These are phyloP conservation scores for Colletotrichum navitas DNA, from an alignment of 2,329 filamentous ascomycete species.

Conservation along the genomic window DNA sequence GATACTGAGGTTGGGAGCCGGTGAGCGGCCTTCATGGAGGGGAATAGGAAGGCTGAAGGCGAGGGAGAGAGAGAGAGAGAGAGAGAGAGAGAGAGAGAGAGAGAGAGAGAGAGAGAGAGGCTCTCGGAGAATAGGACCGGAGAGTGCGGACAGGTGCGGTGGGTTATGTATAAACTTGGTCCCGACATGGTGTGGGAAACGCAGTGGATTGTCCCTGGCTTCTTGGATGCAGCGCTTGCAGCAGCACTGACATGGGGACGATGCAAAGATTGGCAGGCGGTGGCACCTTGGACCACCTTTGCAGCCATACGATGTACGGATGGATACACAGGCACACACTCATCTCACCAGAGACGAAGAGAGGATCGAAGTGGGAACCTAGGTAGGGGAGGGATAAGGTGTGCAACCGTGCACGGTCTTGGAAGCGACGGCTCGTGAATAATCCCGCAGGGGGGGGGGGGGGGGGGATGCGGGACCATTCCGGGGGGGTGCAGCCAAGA, in stretches of 20 bases:
- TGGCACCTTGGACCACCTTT: conserved; percentile 33
- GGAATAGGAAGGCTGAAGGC: conserved; percentile 15
- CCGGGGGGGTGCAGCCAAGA: conserved; percentile 18
- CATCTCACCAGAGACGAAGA: conserved; percentile 12
- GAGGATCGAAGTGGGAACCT: conserved; percentile 20
- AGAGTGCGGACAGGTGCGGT: not conserved
- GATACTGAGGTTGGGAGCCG: conserved; percentile 26
- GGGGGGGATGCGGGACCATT: conserved; percentile 2
- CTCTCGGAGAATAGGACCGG: conserved; percentile 17
- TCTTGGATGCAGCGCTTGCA: conserved; percentile 37
- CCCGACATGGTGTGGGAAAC: conserved; percentile 12
- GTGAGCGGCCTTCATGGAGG: conserved; percentile 19
- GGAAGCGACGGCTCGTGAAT: conserved; percentile 38
- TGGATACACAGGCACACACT: conserved; percentile 14
- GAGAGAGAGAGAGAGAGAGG: conserved; percentile 9
- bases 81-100: not conserved
- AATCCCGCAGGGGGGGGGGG: conserved; percentile 37
- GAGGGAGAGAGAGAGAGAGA: conserved; percentile 13
- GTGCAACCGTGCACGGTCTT: conserved; percentile 41
- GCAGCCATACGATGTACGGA: conserved; percentile 20
- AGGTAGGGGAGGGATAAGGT: conserved; percentile 33
- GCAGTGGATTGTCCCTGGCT: conserved; percentile 15
- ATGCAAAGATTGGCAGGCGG: conserved; percentile 33
- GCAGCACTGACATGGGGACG: conserved; percentile 39
- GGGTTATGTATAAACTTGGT: conserved; percentile 36